These are phyloP conservation scores for Naganishia onofrii DNA, from an alignment of 768 basidiomycete species.

Conservation along the genomic window DNA sequence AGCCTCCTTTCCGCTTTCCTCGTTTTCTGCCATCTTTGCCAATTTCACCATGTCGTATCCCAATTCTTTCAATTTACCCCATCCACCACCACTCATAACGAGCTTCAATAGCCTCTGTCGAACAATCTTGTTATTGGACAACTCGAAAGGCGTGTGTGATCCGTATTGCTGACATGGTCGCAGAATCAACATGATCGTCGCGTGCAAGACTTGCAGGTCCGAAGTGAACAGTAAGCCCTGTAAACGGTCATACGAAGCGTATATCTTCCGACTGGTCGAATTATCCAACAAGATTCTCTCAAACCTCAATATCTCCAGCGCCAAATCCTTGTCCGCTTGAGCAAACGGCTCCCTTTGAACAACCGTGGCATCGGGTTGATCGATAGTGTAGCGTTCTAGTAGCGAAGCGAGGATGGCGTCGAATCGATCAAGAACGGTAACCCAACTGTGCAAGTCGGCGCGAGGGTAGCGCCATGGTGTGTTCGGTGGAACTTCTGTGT, in stretches of 20 bases:
- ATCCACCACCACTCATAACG: conserved; percentile 68
- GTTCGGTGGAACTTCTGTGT: conserved; percentile 15
- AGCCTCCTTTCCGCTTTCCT: conserved; percentile 33
- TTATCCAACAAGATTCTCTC: conserved; percentile 89
- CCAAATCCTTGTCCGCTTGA: conserved; percentile 66
- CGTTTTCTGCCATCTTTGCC: conserved; percentile 31
- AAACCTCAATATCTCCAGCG: conserved; percentile 82
- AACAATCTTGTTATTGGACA: conserved; percentile 61
- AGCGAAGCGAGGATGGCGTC: conserved; percentile 80
- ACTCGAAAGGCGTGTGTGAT: conserved; percentile 75
- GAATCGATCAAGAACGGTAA: conserved; percentile 91
- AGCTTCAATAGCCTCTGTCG: conserved; percentile 77
- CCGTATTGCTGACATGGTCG: conserved; percentile 95
- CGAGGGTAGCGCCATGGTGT: conserved; percentile 85
- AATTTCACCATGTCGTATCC: conserved; percentile 36
- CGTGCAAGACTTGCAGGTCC: conserved; percentile 81
- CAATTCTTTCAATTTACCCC: conserved; percentile 36
- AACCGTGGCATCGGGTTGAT: conserved; percentile 50
- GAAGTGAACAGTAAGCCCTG: conserved; percentile 82
- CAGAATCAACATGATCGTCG: conserved; percentile 77
- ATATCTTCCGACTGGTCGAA: conserved; percentile 95
- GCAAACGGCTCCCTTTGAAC: conserved; percentile 78
- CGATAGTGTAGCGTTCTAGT: conserved; percentile 79
- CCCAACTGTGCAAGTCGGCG: conserved; percentile 95
- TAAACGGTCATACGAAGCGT: conserved; percentile 89